Base-by-base conservation (phyloP, 2,329 filamentous ascomycete species). In the Aspergillus neoniger region DNA sequence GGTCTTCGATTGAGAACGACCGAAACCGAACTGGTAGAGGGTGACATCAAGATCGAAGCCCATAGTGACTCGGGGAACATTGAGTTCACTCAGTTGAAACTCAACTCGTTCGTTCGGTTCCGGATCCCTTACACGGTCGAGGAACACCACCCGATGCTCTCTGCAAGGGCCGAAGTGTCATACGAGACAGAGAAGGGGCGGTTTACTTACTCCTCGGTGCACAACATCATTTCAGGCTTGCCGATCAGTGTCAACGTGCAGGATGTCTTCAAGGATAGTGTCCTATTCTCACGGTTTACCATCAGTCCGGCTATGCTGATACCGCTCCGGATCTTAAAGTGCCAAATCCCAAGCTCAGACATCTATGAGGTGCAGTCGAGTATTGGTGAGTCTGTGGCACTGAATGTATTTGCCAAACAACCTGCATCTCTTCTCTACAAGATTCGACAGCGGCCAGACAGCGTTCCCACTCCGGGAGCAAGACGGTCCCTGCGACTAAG, bases 241-340 rank as follows among this genome's bases (percentile, higher is more conserved):
- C 91, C 92, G 0, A 82, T 99, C 3, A 93, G 94, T 3, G 95
- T 99, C 63, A 98, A 98, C 66, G 95, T 99, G 5, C 93, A 98
- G 70, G 95, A 99, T 68, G 86, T 96, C 28, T 98, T 98, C 81
- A 96, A 96, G 72, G 87, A 91, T 64, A 80, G 87, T 7, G 83
- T 86, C 0, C 82, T 98, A 0, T 95, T 95, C 71, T 97, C 93
- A 0, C 89, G 89, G 9, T 99, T 99, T 74, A 96, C 91, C 14
- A 89, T 99, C 55, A 92, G 91, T 12, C 92, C 93, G 0, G 89
- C 91, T 1, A 91, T 84, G 58, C 75, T 85, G 23, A 88, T 89
- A 30, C 95, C 95, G 0, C 75, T 98, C 9, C 85, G 90, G 4
- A 79, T 99, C 6, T 82, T 90, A 49, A 85, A 85, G 57, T 91